phyloP scores from a whole-genome alignment of 2,329 filamentous ascomycete species.

The Diaporthe amygdali region DNA sequence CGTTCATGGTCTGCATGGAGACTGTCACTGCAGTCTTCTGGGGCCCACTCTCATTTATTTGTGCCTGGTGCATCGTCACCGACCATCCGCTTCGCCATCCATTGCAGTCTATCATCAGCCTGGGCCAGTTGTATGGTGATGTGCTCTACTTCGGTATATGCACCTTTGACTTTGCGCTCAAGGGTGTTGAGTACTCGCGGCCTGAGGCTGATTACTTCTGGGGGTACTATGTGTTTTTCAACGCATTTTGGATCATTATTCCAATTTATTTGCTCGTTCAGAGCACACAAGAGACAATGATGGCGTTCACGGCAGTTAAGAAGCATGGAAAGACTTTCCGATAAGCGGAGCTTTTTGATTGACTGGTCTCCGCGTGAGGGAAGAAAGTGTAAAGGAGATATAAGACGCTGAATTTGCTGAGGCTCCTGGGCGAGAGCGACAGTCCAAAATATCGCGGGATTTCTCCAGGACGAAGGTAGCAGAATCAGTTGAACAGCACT shows the following conservation, averaged over 20 bases:
- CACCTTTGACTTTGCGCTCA: constrained; percentile 45
- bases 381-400: too few species aligned
- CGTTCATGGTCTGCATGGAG: constrained; percentile 63
- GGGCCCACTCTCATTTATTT: constrained; percentile 57
- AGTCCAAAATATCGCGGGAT: too few species aligned
- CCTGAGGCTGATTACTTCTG: constrained; percentile 59
- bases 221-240: constrained; percentile 57
- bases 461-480: too few species aligned
- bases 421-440: too few species aligned
- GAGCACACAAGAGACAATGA: constrained; percentile 33
- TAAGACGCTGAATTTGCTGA: too few species aligned
- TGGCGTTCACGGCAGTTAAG: constrained; percentile 31
- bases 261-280: constrained; percentile 40
- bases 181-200: constrained; percentile 50
- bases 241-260: constrained; percentile 59
- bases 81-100: constrained; percentile 53
- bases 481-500: too few species aligned
- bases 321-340: background rate
- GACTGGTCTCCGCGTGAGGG: too few species aligned
- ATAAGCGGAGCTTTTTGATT: too few species aligned
- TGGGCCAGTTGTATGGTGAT: constrained; percentile 57
- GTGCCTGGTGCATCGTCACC: constrained; percentile 49
- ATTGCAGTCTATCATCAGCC: constrained; percentile 51
- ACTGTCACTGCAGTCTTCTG: constrained; percentile 56
- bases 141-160: constrained; percentile 57